A percentile compares a stretch with the other conserved stretches of the same genome.
Conservation (phyloP, 1,284 basidiomycete genomes). For the Microbotryum intermedium region DNA sequence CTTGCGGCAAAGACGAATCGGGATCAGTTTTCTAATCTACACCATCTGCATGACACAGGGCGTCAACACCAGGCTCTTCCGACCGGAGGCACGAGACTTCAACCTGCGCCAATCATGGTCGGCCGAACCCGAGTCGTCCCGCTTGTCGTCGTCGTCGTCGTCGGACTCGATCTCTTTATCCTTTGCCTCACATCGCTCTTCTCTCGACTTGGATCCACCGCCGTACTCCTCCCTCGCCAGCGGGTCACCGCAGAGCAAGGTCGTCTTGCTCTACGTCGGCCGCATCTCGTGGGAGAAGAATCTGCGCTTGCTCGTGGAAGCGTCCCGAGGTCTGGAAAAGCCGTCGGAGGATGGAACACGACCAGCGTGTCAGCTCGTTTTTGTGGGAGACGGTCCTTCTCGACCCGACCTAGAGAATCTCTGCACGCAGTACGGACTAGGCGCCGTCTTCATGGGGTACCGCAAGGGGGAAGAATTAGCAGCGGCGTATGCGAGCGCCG, state of each 20-base stretch:
- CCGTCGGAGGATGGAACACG: constrained; percentile 27
- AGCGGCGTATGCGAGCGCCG: constrained; percentile 47
- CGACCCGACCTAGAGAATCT: constrained; percentile 43
- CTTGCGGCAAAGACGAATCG: constrained; percentile 33
- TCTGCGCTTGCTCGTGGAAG: constrained; percentile 48
- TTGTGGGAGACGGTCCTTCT: constrained; percentile 52
- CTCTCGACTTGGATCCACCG: constrained; percentile 32
- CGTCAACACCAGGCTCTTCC: constrained; percentile 44
- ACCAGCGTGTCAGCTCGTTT: constrained; percentile 43
- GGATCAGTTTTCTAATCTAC: background rate
- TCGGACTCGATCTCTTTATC: constrained; percentile 33
- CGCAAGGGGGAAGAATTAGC: constrained; percentile 43
- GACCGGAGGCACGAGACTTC: constrained; percentile 42
- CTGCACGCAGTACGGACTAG: constrained; percentile 43
- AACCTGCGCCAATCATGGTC: constrained; percentile 45
- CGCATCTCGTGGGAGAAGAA: constrained; percentile 52
- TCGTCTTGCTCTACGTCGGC: constrained; percentile 42
- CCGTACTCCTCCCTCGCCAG: constrained; percentile 13
- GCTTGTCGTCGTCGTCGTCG: constrained; percentile 27
- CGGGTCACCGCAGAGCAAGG: constrained; percentile 25
- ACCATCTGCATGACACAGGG: constrained; percentile 29
- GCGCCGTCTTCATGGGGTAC: constrained; percentile 49
- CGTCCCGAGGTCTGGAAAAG: constrained; percentile 37
- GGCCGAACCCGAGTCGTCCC: constrained; percentile 24
- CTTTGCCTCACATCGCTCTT: constrained; percentile 31